These are phyloP conservation scores for Aspergillus steynii DNA, from an alignment of 495 filamentous ascomycete genomes.

Conservation along the genomic window DNA sequence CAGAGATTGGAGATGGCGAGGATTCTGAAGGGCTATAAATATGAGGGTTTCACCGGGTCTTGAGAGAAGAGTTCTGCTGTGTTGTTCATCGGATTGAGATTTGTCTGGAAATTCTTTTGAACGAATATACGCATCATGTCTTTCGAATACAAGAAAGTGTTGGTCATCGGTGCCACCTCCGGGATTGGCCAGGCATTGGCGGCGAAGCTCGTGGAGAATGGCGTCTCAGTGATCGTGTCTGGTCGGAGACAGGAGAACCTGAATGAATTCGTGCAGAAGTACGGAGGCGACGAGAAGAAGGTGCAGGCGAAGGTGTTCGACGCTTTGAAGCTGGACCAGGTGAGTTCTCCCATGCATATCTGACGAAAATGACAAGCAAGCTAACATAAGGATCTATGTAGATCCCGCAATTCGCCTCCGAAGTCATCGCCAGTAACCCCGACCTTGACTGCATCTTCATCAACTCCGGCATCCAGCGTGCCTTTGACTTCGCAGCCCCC, in stretches of 20 bases:
- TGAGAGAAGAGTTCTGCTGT: background rate
- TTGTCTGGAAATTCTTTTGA: too few relatives aligned
- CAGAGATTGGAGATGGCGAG: background rate
- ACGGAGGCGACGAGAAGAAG: conserved; percentile 52
- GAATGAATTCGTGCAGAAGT: conserved; percentile 58
- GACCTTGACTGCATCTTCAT: conserved; percentile 47
- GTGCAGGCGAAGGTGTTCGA: conserved; percentile 58
- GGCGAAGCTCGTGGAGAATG: conserved; percentile 59
- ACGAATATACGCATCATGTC: conserved; percentile 15
- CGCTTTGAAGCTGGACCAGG: conserved; percentile 59
- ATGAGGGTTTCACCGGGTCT: too few relatives aligned
- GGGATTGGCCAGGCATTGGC: conserved; percentile 71
- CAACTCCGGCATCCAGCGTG: conserved; percentile 49
- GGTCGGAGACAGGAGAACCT: conserved; percentile 68
- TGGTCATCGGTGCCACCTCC: conserved; percentile 69
- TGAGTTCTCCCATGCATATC: conserved; percentile 23
- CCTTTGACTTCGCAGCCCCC: conserved; percentile 64
- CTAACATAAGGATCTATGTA: background rate
- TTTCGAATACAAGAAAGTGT: conserved; percentile 61
- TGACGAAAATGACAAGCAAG: too few relatives aligned
- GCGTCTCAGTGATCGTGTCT: conserved; percentile 59
- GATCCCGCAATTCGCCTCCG: conserved; percentile 28
- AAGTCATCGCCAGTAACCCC: conserved; percentile 56
- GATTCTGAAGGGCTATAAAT: background rate
- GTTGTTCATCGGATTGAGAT: background rate